These are phyloP conservation scores for Geotrichum aggregatum DNA, from an alignment of 1,139 yeast genomes.

Conservation along the genomic window DNA sequence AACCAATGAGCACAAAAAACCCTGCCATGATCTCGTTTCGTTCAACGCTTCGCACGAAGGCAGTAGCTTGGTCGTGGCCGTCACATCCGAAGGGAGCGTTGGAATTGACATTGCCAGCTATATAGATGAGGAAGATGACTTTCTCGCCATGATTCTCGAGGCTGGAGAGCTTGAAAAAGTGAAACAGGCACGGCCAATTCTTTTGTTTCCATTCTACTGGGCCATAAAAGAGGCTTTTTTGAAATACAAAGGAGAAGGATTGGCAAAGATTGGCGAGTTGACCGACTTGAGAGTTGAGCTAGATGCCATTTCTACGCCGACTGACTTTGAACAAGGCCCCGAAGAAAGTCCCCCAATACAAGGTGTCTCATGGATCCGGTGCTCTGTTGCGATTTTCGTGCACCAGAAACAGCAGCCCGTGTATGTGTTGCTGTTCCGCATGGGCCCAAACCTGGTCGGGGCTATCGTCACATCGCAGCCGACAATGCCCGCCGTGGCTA, in stretches of 20 bases:
- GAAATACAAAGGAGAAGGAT: slow-evolving; percentile 14
- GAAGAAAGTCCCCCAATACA: not conserved
- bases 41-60: slow-evolving; percentile 17
- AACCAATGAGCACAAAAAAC: slow-evolving; percentile 5
- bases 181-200: not conserved
- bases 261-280: slow-evolving; percentile 1
- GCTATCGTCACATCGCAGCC: not conserved
- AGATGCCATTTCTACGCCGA: not conserved
- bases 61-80: slow-evolving; percentile 2
- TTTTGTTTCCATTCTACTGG: slow-evolving; percentile 11
- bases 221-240: slow-evolving; percentile 14
- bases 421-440: not conserved
- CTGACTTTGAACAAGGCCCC: too few species aligned
- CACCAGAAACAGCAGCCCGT: not conserved
- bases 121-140: slow-evolving; percentile 8
- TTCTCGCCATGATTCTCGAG: slow-evolving; percentile 10
- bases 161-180: not conserved
- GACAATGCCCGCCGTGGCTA: not conserved
- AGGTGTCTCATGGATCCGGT: not conserved
- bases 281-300: slow-evolving; percentile 9
- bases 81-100: not conserved
- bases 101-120: slow-evolving; percentile 11
- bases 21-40: not conserved
- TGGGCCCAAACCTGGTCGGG: not conserved
- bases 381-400: not conserved